phyloP scores from a whole-genome alignment of 129 eudicot species.

The Kitagawia praeruptora region DNA sequence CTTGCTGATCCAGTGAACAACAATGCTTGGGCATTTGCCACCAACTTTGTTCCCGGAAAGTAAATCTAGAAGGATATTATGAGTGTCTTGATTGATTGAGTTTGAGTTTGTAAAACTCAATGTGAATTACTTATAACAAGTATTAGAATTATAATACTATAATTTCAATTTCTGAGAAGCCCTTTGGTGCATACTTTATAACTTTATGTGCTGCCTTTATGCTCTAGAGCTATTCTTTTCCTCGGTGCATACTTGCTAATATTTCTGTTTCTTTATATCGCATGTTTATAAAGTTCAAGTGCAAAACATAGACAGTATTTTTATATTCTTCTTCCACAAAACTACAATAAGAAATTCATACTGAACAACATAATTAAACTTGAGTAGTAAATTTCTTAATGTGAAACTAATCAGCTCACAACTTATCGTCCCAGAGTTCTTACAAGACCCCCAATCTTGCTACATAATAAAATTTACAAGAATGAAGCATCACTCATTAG shows the following conservation, averaged over 20 bases:
- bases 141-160: constrained; percentile 8
- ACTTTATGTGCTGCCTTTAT: background rate
- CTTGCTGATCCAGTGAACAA: constrained; percentile 66
- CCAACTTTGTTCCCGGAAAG: constrained; percentile 66
- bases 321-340: no score
- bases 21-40: constrained; percentile 49
- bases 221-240: no score
- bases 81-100: constrained; percentile 5
- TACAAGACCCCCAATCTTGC: no score
- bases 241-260: no score
- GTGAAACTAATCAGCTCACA: no score
- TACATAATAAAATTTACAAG: no score
- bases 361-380: background rate
- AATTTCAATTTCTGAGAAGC: background rate
- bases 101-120: constrained; percentile 16
- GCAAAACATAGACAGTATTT: no score
- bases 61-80: constrained; percentile 14
- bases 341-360: background rate
- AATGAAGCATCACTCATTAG: no score
- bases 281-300: no score
- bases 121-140: constrained; percentile 27
- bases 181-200: background rate
- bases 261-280: no score
- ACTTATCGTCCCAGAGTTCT: no score
- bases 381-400: no score